phyloP scores from a whole-genome alignment of 2,329 filamentous ascomycete species.

The Microdochium trichocladiopsis region DNA sequence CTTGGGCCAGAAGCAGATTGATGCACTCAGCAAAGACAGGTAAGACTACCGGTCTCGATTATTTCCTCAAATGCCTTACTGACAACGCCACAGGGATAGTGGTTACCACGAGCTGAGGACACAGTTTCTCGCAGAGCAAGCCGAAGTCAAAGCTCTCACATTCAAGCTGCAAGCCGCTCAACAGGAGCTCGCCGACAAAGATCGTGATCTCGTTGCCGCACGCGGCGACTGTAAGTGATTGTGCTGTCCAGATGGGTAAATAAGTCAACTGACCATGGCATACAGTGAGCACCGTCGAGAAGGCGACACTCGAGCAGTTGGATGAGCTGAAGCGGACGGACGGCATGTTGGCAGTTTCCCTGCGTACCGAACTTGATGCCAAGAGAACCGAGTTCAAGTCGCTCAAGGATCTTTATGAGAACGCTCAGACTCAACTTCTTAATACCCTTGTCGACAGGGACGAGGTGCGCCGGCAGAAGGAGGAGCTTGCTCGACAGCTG shows the following conservation, averaged over 20 bases:
- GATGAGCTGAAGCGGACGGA: conserved; percentile 54
- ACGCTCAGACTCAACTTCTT: conserved; percentile 52
- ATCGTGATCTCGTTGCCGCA: conserved; percentile 46
- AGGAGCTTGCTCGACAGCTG: conserved; percentile 34
- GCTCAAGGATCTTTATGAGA: conserved; percentile 44
- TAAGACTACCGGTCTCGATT: conserved; percentile 33
- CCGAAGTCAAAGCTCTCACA: conserved; percentile 32
- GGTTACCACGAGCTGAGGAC: conserved; percentile 41
- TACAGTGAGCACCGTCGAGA: conserved; percentile 43
- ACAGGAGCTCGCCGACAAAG: conserved; percentile 40
- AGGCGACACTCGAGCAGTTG: conserved; percentile 46
- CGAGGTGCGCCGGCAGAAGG: conserved; percentile 46
- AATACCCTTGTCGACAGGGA: conserved; percentile 54
- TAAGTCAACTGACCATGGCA: conserved; percentile 14
- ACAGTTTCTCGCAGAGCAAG: conserved; percentile 41
- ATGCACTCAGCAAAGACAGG: conserved; percentile 47
- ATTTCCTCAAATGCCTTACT: conserved; percentile 23
- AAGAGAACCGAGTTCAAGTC: conserved; percentile 43
- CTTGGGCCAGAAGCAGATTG: conserved; percentile 50
- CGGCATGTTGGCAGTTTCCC: conserved; percentile 49
- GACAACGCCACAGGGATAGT: conserved; percentile 43
- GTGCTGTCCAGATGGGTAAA: conserved; percentile 13
- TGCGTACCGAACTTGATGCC: conserved; percentile 50
- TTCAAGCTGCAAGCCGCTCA: conserved; percentile 34
- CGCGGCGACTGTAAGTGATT: conserved; percentile 44